Evolutionary conservation across 306 rosid species (phyloP), one percentile per base, ranked within the genome.

Genomic region (Pachyrhizus erosus): DNA sequence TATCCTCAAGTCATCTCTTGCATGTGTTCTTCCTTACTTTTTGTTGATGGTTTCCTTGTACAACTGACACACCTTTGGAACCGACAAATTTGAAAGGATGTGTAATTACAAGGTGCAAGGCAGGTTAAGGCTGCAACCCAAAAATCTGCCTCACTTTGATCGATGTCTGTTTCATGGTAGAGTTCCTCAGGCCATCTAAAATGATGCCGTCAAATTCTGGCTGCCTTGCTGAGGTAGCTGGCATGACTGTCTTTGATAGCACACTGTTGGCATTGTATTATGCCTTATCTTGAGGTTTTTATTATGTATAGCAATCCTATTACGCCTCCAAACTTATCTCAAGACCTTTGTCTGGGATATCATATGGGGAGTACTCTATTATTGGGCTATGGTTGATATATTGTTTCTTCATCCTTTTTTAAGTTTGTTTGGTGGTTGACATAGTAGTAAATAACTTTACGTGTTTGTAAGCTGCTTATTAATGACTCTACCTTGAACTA

Each of bases 141-240:
- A 33, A 62, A 75, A 15, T 14, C n/a, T n/a, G 24, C 70, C 79
- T 55, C 52, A 74, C 20, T 52, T 55, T 75, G 40, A 51, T 33
- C 15, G 21, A 27, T 10, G 12, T 40, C 43, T 27, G 10, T 49
- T 49, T 39, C 29, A 20, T 52, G 52, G 33, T 52, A 26, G 33
- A 49, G 48, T 51, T 42, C 70, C 45, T 13, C 39, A 60, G 2
- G 70, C 23, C 18, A 4, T 73, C 29, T 73, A 49, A 51, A 51
- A 10, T 29, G 62, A 52, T 24, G 76, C 60, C n/a, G 11, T 52
- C 14, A n/a, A 29, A 51, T 73, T 73, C 48, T 49, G 29, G 18
- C 31, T 31, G 18, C 48, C 18, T 73, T 51, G 46, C 48, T 73
- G 65, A 73, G 45, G 62, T 27, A 27, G 9, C 31, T 31, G 48